Base-by-base conservation (phyloP, 257 asterid genomes). In the Buddleja alternifolia region DNA sequence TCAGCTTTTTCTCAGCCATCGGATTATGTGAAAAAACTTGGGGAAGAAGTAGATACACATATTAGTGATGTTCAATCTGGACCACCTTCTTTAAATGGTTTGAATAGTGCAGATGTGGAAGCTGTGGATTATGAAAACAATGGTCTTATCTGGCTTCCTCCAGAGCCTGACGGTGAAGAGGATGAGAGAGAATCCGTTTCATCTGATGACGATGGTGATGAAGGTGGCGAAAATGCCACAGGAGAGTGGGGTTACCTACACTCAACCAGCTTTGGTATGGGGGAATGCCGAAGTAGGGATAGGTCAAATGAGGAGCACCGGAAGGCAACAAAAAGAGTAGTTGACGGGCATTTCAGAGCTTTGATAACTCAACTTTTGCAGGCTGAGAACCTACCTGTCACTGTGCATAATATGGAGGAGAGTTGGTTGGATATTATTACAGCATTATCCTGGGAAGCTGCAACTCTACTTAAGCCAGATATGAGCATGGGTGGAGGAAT, bases 81-180 rank as follows among this genome's bases (percentile, higher is more conserved):
- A 59, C 41, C 73, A 54, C 45, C 75, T 63, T 57, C 89, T 66
- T 34, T 65, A 41, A 53, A 73, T 58, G 79, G 24, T 67, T 58
- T 62, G 69, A 75, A 71, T 77, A 82, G 29, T 65, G 75, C 59
- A 23, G 84, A 73, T 53, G 25, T 70, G 71, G 93, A 79, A 70
- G 64, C 84, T 55, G 82, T 86, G 69, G 93, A 89, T 77, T 86
- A 79, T 73, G 94, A 86, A 66, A 83, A 83, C 65, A 78, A 84
- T 77, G 80, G 69, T 58, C 79, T 73, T 59, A 83, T 89, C 60
- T 89, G 96, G 94, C 70, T 79, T 58, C 94, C 96, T 23, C 88
- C 96, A 12, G 92, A 89, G 72, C 94, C 96, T 62, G 92, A 86
- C 63, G 82, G 84, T 68, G 93, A 78, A 66, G 94, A 84, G 75